Percentiles rank a stretch among this genome's conserved stretches.
phyloP scores from a whole-genome alignment of 2,329 filamentous ascomycete species.

The Talaromyces atroroseus region DNA sequence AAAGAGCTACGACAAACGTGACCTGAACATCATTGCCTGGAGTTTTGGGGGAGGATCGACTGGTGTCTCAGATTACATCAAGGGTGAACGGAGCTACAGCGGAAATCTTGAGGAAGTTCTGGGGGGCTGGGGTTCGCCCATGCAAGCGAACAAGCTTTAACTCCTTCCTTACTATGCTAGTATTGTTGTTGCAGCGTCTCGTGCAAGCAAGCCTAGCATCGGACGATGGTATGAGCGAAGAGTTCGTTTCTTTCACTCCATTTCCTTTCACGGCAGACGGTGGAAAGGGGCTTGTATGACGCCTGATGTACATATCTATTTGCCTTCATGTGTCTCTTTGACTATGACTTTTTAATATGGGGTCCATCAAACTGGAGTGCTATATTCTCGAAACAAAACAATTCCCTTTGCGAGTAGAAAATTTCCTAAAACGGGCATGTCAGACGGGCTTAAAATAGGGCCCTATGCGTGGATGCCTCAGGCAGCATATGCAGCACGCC shows the following conservation, averaged over 20 bases:
- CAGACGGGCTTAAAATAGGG: not conserved
- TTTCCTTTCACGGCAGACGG: not conserved
- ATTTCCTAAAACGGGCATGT: constrained; percentile 7
- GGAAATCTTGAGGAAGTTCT: constrained; percentile 10
- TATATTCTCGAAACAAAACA: not conserved
- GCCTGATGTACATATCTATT: not conserved
- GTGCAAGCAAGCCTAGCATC: not conserved
- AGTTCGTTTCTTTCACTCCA: not conserved
- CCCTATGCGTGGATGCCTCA: not conserved
- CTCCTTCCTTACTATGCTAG: not conserved
- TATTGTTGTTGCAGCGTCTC: not conserved
- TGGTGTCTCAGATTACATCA: constrained; percentile 7
- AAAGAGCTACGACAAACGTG: constrained; percentile 2
- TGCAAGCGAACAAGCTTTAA: not conserved
- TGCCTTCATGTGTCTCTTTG: not conserved
- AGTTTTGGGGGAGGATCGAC: constrained; percentile 8
- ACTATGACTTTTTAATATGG: not conserved
- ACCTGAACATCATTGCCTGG: constrained; percentile 12
- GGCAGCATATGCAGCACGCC: not conserved
- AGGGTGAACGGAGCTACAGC: constrained; percentile 11
- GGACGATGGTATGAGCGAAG: not conserved
- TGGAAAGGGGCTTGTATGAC: not conserved
- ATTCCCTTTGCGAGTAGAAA: not conserved
- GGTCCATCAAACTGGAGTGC: not conserved
- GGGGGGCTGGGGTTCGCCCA: constrained; percentile 3